Evolutionary conservation across 2,329 filamentous ascomycete genomes (phyloP).

Genomic region (Parasarocladium wereldwijsianum): DNA sequence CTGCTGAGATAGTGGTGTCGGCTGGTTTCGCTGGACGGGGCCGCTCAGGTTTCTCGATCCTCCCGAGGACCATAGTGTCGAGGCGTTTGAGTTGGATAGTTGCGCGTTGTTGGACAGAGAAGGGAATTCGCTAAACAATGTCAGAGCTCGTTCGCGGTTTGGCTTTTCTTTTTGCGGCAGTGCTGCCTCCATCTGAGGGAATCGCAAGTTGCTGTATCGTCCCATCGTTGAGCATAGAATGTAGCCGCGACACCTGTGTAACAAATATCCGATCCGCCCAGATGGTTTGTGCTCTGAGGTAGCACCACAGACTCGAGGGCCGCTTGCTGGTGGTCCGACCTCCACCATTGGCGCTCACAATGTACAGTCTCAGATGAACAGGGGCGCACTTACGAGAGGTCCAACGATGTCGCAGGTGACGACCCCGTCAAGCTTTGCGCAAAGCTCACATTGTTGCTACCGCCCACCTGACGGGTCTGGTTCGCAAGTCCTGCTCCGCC

Average conservation of each 20-base stretch:
- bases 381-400: constrained; percentile 44
- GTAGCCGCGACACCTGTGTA: too few species aligned
- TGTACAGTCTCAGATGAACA: too few species aligned
- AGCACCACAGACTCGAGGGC: too few species aligned
- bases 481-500: constrained; percentile 36
- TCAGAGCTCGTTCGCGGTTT: too few species aligned
- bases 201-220: too few species aligned
- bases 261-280: too few species aligned
- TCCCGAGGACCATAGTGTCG: constrained; percentile 39
- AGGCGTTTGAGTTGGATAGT: constrained; percentile 30
- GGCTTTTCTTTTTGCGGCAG: too few species aligned
- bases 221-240: too few species aligned
- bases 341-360: too few species aligned
- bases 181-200: too few species aligned
- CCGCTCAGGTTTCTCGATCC: constrained; percentile 33
- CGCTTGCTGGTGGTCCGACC: too few species aligned
- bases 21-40: constrained; percentile 34
- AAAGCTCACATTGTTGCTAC: constrained; percentile 41
- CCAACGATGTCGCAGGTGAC: constrained; percentile 45
- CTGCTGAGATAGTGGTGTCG: constrained; percentile 36
- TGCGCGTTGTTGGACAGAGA: constrained; percentile 48
- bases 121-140: constrained; percentile 46
- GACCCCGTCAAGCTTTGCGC: constrained; percentile 51
- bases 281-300: too few species aligned
- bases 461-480: constrained; percentile 36